phyloP scores from a whole-genome alignment of 1,284 basidiomycete genomes.

The Jaminaea rosea region DNA sequence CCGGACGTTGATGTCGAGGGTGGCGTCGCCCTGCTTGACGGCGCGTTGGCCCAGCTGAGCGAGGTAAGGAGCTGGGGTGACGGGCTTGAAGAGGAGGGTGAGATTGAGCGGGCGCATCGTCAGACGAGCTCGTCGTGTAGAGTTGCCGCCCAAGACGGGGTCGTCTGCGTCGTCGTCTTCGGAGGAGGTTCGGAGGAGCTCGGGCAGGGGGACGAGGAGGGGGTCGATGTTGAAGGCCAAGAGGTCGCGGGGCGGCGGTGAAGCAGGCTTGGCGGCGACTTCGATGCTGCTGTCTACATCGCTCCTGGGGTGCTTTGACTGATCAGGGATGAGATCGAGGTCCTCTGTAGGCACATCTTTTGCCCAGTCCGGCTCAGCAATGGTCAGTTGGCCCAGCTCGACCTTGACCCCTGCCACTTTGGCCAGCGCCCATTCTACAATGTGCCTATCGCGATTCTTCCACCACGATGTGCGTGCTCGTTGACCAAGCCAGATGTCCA shows the following conservation, averaged over 20 bases:
- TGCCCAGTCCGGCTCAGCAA: conserved; percentile 21
- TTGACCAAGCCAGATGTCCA: conserved; percentile 34
- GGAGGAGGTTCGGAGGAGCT: conserved; percentile 14
- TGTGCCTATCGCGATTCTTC: conserved; percentile 28
- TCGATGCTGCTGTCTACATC: not conserved
- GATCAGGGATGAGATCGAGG: conserved; percentile 7
- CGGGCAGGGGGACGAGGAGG: conserved; percentile 31
- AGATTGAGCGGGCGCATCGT: conserved; percentile 32
- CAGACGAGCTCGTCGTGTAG: conserved; percentile 22
- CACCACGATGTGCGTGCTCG: conserved; percentile 21
- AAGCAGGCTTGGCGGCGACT: conserved; percentile 1
- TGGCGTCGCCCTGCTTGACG: conserved; percentile 20
- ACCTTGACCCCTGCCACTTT: conserved; percentile 34
- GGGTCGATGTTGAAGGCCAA: conserved; percentile 36
- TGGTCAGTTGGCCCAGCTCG: conserved; percentile 26
- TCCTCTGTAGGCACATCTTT: conserved; percentile 6
- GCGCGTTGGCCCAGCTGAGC: conserved; percentile 24
- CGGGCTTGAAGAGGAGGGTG: conserved; percentile 32
- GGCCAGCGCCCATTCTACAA: conserved; percentile 34
- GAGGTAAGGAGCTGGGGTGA: conserved; percentile 28
- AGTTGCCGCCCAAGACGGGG: conserved; percentile 22
- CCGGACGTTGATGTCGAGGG: conserved; percentile 32
- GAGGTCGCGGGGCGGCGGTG: conserved; percentile 19
- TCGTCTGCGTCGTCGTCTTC: conserved; percentile 2
- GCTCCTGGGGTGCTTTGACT: not conserved